Evolutionary conservation across 352 stramenopile species (phyloP).

Genomic region (Phytophthora litchii): DNA sequence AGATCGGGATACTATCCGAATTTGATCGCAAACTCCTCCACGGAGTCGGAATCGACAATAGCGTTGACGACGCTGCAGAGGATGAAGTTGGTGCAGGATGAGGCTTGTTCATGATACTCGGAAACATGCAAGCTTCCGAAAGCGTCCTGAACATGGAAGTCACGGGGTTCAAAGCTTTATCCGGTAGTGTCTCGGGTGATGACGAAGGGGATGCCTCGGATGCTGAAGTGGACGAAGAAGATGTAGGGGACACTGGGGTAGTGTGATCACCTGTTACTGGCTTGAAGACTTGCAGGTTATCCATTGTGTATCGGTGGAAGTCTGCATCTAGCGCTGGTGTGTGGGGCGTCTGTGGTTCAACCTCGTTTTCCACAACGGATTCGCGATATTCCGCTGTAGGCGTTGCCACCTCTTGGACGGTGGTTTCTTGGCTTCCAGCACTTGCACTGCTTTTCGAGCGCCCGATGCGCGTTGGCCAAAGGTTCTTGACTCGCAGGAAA

Average conservation of each 20-base stretch:
- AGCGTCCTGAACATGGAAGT: slow-evolving; percentile 48
- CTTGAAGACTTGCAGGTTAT: slow-evolving; percentile 10
- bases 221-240: slow-evolving; percentile 28
- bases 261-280: background rate
- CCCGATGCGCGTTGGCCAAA: slow-evolving; percentile 68
- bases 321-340: slow-evolving; percentile 44
- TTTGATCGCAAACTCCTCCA: slow-evolving; percentile 50
- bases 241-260: slow-evolving; percentile 18
- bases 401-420: slow-evolving; percentile 10
- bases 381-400: slow-evolving; percentile 11
- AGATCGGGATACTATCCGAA: slow-evolving; percentile 25
- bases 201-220: slow-evolving; percentile 32
- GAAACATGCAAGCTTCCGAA: slow-evolving; percentile 35
- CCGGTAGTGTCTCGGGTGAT: slow-evolving; percentile 23
- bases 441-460: slow-evolving; percentile 39
- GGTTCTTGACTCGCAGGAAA: slow-evolving; percentile 51
- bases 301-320: slow-evolving; percentile 17
- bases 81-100: slow-evolving; percentile 12
- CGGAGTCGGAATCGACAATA: slow-evolving; percentile 48
- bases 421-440: slow-evolving; percentile 1
- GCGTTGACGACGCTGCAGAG: slow-evolving; percentile 16
- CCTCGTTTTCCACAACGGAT: slow-evolving; percentile 10
- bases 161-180: slow-evolving; percentile 30
- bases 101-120: slow-evolving; percentile 20
- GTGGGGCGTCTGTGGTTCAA: slow-evolving; percentile 23